Evolutionary conservation across 352 stramenopile species (phyloP), one percentile per base, ranked within the genome.

Genomic region (Globisporangium mamillatum): DNA sequence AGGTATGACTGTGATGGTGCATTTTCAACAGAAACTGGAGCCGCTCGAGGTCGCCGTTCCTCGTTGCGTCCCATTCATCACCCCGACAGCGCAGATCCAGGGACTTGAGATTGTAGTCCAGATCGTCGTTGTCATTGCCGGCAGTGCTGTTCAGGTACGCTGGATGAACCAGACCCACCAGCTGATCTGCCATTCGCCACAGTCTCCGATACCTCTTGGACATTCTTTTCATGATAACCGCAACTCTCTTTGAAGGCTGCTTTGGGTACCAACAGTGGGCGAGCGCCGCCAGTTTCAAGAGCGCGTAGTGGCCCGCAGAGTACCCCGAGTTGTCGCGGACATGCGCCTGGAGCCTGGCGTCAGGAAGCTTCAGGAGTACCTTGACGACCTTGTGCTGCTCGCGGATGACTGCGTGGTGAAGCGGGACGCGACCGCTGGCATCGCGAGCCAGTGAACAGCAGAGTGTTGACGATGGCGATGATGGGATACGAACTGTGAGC

Each of bases 361-460:
- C 76, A 34, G 61, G 18, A 22, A 72, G 79, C 16, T 32, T 58
- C 0, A 92, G 27, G 2, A 92, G 65, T 14, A 64, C 44, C 12
- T 65, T 77, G 20, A 75, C 62, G 5, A 86, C 63, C 10, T 68
- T 65, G 4, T 76, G 69, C 10, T 79, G 71, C 18, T 86, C 77
- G 4, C 53, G 69, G 22, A 91, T 66, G 2, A 80, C 75, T 20
- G 82, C 80, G 12, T 91, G 80, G 32, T 92, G 82, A 38, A 92
- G 56, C 38, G 77, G 66, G 54, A 79, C 72, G 0, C 84, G 76
- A 2, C 80, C 81, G n/a, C 71, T 75, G 0, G 59, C 44, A 32
- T 90, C 80, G 36, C 73, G 67, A 18, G 72, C 67, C 0, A 92
- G 48, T 3, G 71, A 56, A 59, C 73, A 84, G 8, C 70, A 64